Conservation (phyloP, 1,139 yeast genomes). For the Yamadazyma atmosphaerica region DNA sequence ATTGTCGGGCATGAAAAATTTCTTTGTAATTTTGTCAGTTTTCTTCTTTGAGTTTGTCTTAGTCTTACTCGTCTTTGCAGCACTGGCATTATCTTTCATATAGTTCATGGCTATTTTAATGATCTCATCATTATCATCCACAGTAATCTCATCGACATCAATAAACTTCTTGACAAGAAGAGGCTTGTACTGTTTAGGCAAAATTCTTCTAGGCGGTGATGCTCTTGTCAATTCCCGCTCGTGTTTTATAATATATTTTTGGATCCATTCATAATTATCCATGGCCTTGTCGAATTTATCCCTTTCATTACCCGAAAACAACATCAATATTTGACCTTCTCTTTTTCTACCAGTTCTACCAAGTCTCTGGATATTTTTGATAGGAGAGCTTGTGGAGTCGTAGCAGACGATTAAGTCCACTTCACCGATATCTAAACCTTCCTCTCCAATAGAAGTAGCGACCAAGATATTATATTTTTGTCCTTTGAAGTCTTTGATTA, state of each 20-base stretch:
- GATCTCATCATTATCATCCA: constrained; percentile 67
- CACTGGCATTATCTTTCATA: constrained; percentile 26
- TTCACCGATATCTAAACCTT: constrained; percentile 97
- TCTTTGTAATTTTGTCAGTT: constrained; percentile 25
- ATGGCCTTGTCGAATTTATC: constrained; percentile 79
- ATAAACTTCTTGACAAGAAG: constrained; percentile 55
- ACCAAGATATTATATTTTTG: constrained; percentile 79
- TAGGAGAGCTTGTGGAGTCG: constrained; percentile 92
- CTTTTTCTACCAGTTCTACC: constrained; percentile 98
- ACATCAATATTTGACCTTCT: constrained; percentile 78
- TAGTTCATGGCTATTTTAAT: constrained; percentile 59
- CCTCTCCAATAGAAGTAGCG: constrained; percentile 98
- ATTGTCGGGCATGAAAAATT: constrained; percentile 78
- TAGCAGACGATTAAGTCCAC: constrained; percentile 91
- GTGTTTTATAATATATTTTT: constrained; percentile 54
- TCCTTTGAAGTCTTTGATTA: constrained; percentile 67
- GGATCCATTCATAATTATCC: constrained; percentile 81
- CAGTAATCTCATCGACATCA: constrained; percentile 66
- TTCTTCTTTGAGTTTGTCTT: constrained; percentile 7
- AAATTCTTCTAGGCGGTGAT: constrained; percentile 56
- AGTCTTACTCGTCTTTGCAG: constrained; percentile 13
- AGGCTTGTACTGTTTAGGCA: constrained; percentile 61
- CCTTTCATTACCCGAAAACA: constrained; percentile 79
- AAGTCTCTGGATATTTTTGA: constrained; percentile 91
- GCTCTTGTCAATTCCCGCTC: constrained; percentile 38